Percentiles rank a stretch among this genome's conserved stretches.
These are phyloP conservation scores for Penicillium sclerotiorum DNA, from an alignment of 2,329 filamentous ascomycete species.

Conservation along the genomic window DNA sequence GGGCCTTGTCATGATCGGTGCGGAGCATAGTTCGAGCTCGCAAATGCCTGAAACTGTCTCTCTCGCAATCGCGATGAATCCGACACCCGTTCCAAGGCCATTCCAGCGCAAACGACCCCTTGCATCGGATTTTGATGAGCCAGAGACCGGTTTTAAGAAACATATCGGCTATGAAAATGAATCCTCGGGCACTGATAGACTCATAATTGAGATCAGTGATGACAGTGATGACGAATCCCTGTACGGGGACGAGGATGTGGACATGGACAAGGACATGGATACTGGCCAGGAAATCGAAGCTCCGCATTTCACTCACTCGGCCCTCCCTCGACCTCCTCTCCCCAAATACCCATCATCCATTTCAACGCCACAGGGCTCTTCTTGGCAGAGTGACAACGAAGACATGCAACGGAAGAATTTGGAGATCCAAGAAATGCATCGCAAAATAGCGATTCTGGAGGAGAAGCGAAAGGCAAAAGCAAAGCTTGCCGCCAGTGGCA, in stretches of 20 bases:
- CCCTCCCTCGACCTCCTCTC: conserved; percentile 42
- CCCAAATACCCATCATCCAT: conserved; percentile 44
- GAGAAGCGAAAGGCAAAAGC: conserved; percentile 47
- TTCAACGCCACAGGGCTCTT: conserved; percentile 40
- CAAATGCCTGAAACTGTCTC: conserved; percentile 10
- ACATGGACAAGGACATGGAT: conserved; percentile 28
- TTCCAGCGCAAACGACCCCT: conserved; percentile 61
- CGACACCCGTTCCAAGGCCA: conserved; percentile 24
- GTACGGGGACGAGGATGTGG: conserved; percentile 34
- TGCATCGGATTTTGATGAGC: conserved; percentile 71
- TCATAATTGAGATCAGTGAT: conserved; percentile 83
- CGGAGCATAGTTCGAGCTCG: conserved; percentile 10
- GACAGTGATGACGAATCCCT: conserved; percentile 62
- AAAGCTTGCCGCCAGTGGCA: conserved; percentile 41
- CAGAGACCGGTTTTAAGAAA: conserved; percentile 56
- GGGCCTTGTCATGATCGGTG: conserved; percentile 54
- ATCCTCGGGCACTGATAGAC: conserved; percentile 51
- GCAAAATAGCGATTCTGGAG: conserved; percentile 54
- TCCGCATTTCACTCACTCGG: too few species aligned
- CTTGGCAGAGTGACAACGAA: conserved; percentile 41
- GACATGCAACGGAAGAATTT: conserved; percentile 52
- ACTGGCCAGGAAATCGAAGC: conserved; percentile 34
- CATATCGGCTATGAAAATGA: conserved; percentile 60
- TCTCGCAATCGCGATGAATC: conserved; percentile 20
- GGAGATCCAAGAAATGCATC: conserved; percentile 51